Evolutionary conservation across 2,329 filamentous ascomycete genomes (phyloP).

Genomic region (Alternaria rosae): DNA sequence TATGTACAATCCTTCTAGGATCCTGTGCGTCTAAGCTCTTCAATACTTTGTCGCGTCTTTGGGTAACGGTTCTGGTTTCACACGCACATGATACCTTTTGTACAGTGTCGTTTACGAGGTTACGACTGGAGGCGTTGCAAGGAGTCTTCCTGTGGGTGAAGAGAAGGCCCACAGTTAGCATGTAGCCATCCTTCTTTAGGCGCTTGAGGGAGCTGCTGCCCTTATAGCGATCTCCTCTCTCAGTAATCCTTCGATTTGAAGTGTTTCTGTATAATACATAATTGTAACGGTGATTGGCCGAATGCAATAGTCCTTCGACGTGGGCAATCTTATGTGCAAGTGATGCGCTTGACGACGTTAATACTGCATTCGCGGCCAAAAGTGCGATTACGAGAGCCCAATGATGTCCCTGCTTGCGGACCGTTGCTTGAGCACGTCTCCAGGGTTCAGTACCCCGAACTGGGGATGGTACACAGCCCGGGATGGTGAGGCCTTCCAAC

Average conservation of each 20-base stretch:
- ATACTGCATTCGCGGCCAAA: background rate
- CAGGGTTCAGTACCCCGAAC: background rate
- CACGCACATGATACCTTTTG: slow-evolving; percentile 19
- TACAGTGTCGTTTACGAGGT: slow-evolving; percentile 17
- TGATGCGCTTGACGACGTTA: background rate
- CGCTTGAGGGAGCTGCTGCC: slow-evolving; percentile 25
- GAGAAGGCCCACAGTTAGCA: slow-evolving; percentile 11
- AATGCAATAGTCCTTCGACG: background rate
- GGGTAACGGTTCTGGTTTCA: slow-evolving; percentile 10
- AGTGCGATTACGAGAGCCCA: background rate
- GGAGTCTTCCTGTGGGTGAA: slow-evolving; percentile 10
- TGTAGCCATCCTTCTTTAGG: slow-evolving; percentile 13
- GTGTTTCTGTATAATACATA: slow-evolving; percentile 27
- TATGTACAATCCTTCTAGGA: background rate
- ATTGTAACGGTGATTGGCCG: slow-evolving; percentile 12
- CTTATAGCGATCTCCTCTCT: slow-evolving; percentile 17
- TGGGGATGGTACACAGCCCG: background rate
- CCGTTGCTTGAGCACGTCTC: background rate
- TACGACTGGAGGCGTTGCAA: slow-evolving; percentile 17
- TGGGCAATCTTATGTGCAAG: background rate
- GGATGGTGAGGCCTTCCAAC: background rate
- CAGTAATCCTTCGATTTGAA: slow-evolving; percentile 4
- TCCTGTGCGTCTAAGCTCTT: background rate
- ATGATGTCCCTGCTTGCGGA: background rate
- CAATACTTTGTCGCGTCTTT: background rate